Conservation (phyloP, 2,329 filamentous ascomycete species). For the Trematosphaeria pertusa region DNA sequence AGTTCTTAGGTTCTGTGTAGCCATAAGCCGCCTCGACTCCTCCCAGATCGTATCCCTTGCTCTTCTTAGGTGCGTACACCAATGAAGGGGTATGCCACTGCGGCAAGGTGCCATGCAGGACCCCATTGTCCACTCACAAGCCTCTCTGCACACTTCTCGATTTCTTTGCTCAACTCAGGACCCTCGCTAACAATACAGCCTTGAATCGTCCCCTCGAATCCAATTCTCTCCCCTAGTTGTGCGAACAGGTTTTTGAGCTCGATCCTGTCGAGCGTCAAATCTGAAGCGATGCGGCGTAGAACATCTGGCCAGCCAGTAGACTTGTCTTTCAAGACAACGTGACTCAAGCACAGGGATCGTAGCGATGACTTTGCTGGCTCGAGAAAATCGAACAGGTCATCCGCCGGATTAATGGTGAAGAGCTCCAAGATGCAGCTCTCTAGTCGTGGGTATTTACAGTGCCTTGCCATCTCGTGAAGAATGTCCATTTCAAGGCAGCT, state of each 20-base stretch:
- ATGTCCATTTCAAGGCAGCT: slow-evolving; percentile 31
- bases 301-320: slow-evolving; percentile 21
- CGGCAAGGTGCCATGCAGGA: slow-evolving; percentile 25
- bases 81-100: slow-evolving; percentile 30
- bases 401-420: slow-evolving; percentile 16
- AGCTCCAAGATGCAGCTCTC: slow-evolving; percentile 25
- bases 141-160: slow-evolving; percentile 10
- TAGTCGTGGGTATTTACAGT: slow-evolving; percentile 24
- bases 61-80: slow-evolving; percentile 6
- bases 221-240: slow-evolving; percentile 11
- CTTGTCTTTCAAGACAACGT: slow-evolving; percentile 19
- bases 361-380: slow-evolving; percentile 14
- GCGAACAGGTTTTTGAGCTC: slow-evolving; percentile 21
- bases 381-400: slow-evolving; percentile 25
- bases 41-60: no score
- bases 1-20: no score
- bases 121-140: slow-evolving; percentile 15
- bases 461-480: slow-evolving; percentile 29
- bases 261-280: slow-evolving; percentile 15
- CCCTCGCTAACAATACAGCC: slow-evolving; percentile 7
- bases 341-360: slow-evolving; percentile 16
- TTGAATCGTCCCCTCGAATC: slow-evolving; percentile 8
- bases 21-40: no score
- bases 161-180: slow-evolving; percentile 10
- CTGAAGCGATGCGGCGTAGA: slow-evolving; percentile 16